Conservation (phyloP, 257 asterid species). For the Penstemon eatonii region DNA sequence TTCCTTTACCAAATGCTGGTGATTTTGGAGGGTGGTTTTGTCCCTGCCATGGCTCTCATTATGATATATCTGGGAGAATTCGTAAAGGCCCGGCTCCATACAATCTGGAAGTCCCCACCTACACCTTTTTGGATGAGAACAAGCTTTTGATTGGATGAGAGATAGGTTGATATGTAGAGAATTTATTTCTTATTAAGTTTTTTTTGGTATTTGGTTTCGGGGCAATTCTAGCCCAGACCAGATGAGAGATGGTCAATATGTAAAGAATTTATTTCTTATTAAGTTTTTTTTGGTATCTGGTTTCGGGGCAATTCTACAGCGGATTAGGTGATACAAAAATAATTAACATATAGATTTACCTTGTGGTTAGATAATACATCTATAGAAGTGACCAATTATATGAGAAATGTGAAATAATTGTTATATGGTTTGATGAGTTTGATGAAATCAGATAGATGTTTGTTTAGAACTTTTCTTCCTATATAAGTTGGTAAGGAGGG, state of each 20-base stretch:
- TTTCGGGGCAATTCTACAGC: not conserved
- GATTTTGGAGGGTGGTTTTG: conserved; percentile 98
- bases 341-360: too few species aligned
- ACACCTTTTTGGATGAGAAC: conserved; percentile 77
- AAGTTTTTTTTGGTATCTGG: not conserved
- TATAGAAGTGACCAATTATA: too few species aligned
- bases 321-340: too few species aligned
- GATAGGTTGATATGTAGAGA: too few species aligned
- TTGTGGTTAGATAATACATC: too few species aligned
- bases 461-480: too few species aligned
- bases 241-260: too few species aligned
- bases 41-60: conserved; percentile 95
- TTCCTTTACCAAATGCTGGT: conserved; percentile 96
- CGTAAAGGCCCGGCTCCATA: conserved; percentile 91
- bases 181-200: conserved; percentile 12
- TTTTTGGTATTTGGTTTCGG: conserved; percentile 12
- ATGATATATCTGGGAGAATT: conserved; percentile 90
- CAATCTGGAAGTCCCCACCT: conserved; percentile 91
- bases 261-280: not conserved
- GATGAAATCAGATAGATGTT: too few species aligned
- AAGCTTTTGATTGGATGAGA: conserved; percentile 69
- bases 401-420: too few species aligned
- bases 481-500: too few species aligned
- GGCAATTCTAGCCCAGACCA: not conserved
- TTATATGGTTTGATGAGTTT: too few species aligned